Evolutionary conservation across 1,284 basidiomycete genomes (phyloP), one percentile per base, ranked within the genome.

Genomic region (Ganoderma meredithae): DNA sequence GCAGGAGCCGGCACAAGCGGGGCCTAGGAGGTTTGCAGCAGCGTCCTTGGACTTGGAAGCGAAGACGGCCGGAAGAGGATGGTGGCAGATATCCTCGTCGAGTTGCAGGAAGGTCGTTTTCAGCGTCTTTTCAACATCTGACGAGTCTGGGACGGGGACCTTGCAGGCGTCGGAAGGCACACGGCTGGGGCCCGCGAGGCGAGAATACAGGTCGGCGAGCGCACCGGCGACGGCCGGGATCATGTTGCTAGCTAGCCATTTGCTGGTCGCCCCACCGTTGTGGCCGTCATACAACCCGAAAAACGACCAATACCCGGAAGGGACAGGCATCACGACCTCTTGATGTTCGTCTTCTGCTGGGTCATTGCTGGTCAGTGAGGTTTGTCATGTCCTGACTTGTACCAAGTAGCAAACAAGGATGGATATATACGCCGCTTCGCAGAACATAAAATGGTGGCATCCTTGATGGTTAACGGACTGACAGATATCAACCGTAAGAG

Each of bases 1-100:
- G 65, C 80, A 81, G 0, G 81, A 80, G 12, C 80, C 81, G n/a
- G 80, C 73, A 40, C 72, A 75, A 1, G 78, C 79, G 0, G 74
- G 77, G 7, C 73, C 76, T 2, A 81, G 76, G 7, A 78, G 53
- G 19, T 71, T 68, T 3, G 68, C 56, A 7, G 70, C 75, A 3
- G 67, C 67, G 44, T 70, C 41, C 10, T 67, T 68, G 7, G 76
- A 76, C 8, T 62, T 27, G 0, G 73, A 55, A 8, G 70, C 49
- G 55, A 79, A 69, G 17, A 73, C 75, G 8, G 66, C 41, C 13
- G 76, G 68, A 5, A 78, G 62, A 1, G 73, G 68, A 9, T 63
- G 61, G 52, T 77, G 64, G 19, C 79, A 75, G 44, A 81, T 74
- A 31, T 77, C 74, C 59, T 79, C 71, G 69, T 80, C 79, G 10